Evolutionary conservation across 768 basidiomycete species (phyloP).

Genomic region (Boletus sp.): DNA sequence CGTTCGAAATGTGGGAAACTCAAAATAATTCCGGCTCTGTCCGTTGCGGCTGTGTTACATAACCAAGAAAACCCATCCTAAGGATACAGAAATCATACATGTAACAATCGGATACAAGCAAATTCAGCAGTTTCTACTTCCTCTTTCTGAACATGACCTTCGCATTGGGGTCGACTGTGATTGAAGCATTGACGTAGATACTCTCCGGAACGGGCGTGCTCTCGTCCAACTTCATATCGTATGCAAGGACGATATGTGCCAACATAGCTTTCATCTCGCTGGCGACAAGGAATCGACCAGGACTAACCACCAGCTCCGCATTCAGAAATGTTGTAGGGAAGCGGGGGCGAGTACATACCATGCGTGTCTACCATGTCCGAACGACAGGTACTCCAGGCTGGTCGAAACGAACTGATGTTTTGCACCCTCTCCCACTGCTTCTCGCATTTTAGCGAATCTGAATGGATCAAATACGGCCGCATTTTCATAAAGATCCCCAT

Average conservation of each 20-base stretch:
- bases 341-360: constrained; percentile 7
- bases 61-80: not conserved
- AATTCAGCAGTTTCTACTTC: not conserved
- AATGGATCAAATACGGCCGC: constrained; percentile 43
- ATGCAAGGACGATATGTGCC: constrained; percentile 39
- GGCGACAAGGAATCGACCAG: constrained; percentile 40
- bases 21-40: constrained; percentile 13
- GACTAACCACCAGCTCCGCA: not conserved
- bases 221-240: constrained; percentile 7
- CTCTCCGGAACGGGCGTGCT: not conserved
- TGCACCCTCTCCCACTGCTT: constrained; percentile 29
- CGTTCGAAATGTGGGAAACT: constrained; percentile 13
- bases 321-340: not conserved
- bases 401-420: constrained; percentile 18
- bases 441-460: constrained; percentile 41
- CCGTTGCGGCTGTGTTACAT: constrained; percentile 21
- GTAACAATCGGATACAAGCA: not conserved
- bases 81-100: not conserved
- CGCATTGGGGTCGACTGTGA: not conserved
- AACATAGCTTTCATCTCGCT: constrained; percentile 44
- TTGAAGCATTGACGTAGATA: not conserved
- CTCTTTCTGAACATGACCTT: constrained; percentile 4
- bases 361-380: not conserved
- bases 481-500: constrained; percentile 28
- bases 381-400: not conserved